These are phyloP conservation scores for Backusella sp. DNA, from an alignment of 192 early-diverging fungal species.

Conservation along the genomic window DNA sequence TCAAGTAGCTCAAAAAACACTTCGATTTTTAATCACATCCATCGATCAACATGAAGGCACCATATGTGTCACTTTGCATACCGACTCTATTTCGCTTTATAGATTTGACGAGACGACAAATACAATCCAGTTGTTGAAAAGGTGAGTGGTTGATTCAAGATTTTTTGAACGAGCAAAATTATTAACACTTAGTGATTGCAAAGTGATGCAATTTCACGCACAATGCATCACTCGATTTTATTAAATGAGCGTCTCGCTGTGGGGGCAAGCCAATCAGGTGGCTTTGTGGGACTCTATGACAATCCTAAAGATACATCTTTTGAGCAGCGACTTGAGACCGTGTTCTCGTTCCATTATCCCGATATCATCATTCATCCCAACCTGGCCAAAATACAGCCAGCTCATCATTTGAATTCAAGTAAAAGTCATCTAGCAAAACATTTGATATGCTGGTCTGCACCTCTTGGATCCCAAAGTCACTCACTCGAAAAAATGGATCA, in stretches of 20 bases:
- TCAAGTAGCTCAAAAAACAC: slow-evolving; percentile 16
- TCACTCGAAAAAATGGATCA: not conserved
- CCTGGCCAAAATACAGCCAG: not conserved
- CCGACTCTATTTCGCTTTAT: slow-evolving; percentile 28
- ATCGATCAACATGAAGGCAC: slow-evolving; percentile 9
- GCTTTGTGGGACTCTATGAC: slow-evolving; percentile 10
- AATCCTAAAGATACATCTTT: slow-evolving; percentile 8
- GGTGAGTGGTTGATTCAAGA: not conserved
- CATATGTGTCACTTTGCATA: slow-evolving; percentile 20
- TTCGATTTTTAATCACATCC: slow-evolving; percentile 25
- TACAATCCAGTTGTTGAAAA: slow-evolving; percentile 19
- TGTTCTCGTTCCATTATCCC: slow-evolving; percentile 25
- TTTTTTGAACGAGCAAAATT: not conserved
- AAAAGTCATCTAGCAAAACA: not conserved
- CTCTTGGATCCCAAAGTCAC: not conserved
- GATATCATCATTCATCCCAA: slow-evolving; percentile 20
- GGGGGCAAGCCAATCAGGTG: slow-evolving; percentile 8
- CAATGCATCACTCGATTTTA: slow-evolving; percentile 11
- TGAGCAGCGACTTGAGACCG: slow-evolving; percentile 3
- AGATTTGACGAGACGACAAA: not conserved
- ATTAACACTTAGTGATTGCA: not conserved
- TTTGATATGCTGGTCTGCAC: not conserved
- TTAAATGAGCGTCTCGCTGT: not conserved
- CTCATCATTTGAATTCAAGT: not conserved
- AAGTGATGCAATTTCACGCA: slow-evolving; percentile 14